Percentiles rank a stretch among this genome's conserved stretches.
These are phyloP conservation scores for Arabidopsis thaliana DNA, from an alignment of 345 rosid genomes.

Conservation along the genomic window TAIR10.1 NC_003074.8:19394501-19395000, in stretches of 20 bases:
- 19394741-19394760: constrained; percentile 61
- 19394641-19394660: constrained; percentile 67
- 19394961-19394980: neutral
- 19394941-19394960: neutral
- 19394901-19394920: constrained; percentile 80
- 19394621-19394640: constrained; percentile 44
- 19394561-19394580: constrained; percentile 18
- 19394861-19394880: constrained; percentile 62
- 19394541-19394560: neutral
- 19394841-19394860: constrained; percentile 56
- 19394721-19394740: constrained; percentile 54
- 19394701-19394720: constrained; percentile 32
- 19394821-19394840: constrained; percentile 68
- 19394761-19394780: constrained; percentile 71
- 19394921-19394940: constrained; percentile 57
- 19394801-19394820: constrained; percentile 70
- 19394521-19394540: neutral
- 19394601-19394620: constrained; percentile 21
- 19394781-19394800: constrained; percentile 70
- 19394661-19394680: constrained; percentile 52
- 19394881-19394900: constrained; percentile 71
- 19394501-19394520: constrained; percentile 52
- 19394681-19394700: constrained; percentile 46
- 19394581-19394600: neutral
- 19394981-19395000: too few species aligned